Conservation (phyloP, 495 filamentous ascomycete genomes). For the Coniosporium apollinis region DNA sequence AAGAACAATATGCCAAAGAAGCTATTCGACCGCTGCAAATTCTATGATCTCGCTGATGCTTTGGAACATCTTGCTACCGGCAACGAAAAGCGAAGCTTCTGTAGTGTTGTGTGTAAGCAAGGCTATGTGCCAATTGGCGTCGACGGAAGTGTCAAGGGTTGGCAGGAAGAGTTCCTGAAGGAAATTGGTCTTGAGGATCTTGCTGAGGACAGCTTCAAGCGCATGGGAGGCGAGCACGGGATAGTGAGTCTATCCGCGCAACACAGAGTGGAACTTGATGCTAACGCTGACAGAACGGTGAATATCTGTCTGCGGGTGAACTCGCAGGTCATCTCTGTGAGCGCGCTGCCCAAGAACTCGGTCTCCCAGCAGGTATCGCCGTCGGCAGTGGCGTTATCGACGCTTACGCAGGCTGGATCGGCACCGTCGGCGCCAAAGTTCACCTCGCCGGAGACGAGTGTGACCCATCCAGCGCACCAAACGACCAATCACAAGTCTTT, state of each 20-base stretch:
- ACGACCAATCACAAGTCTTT: conserved; percentile 82
- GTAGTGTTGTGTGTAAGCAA: conserved; percentile 89
- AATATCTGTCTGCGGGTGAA: conserved; percentile 79
- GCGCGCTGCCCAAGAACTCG: conserved; percentile 66
- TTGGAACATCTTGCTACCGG: conserved; percentile 89
- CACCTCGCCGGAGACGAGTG: conserved; percentile 44
- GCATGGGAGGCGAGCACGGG: conserved; percentile 84
- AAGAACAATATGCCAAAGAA: conserved; percentile 96
- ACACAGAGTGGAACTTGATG: conserved; percentile 6
- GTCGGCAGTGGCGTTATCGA: conserved; percentile 95
- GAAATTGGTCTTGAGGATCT: conserved; percentile 73
- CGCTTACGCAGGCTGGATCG: conserved; percentile 98
- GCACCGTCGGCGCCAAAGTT: conserved; percentile 93
- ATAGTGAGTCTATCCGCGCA: conserved; percentile 43
- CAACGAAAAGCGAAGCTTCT: conserved; percentile 78
- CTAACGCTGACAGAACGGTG: conserved; percentile 52
- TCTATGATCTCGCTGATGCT: conserved; percentile 89
- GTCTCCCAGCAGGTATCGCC: conserved; percentile 73
- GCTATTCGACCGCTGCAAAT: conserved; percentile 80
- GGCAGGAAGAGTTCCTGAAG: conserved; percentile 85
- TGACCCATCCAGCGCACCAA: conserved; percentile 41
- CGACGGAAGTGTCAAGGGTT: conserved; percentile 93
- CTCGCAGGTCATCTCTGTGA: conserved; percentile 69
- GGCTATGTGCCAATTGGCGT: conserved; percentile 89
- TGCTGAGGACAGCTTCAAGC: conserved; percentile 67